phyloP scores from a whole-genome alignment of 164 flowering plant species.

The Houttuynia cordata region DNA sequence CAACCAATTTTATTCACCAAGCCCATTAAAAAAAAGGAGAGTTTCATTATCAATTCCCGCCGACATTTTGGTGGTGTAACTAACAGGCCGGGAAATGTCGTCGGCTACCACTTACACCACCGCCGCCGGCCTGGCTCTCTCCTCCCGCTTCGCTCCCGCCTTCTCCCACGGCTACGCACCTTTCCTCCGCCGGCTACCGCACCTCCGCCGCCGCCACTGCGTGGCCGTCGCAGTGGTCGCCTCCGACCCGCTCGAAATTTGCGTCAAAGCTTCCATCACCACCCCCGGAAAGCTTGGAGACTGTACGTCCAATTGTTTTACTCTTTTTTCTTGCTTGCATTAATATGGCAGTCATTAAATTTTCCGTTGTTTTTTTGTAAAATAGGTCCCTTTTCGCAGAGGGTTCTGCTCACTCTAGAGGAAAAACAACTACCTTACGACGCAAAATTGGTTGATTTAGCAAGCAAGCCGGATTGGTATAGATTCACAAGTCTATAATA shows the following conservation, averaged over 20 bases:
- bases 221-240: conserved; percentile 26
- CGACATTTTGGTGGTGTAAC: not conserved
- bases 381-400: conserved; percentile 85
- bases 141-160: not conserved
- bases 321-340: not conserved
- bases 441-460: conserved; percentile 66
- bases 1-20: too few relatives aligned
- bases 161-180: not conserved
- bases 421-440: conserved; percentile 87
- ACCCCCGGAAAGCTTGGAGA: conserved; percentile 71
- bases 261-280: conserved; percentile 72
- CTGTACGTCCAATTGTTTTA: conserved; percentile 27
- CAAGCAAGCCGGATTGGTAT: conserved; percentile 92
- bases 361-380: not conserved
- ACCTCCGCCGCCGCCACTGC: conserved; percentile 2
- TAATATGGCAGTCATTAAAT: too few relatives aligned
- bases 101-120: conserved; percentile 1
- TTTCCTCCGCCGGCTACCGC: not conserved
- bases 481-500: not conserved
- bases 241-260: conserved; percentile 48
- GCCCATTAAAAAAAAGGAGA: too few relatives aligned
- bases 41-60: not conserved
- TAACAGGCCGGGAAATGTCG: not conserved
- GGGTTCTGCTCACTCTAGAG: conserved; percentile 84
- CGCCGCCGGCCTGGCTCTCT: conserved; percentile 1